These are phyloP conservation scores for Helenozyma rhizophorensis DNA, from an alignment of 805 yeast genomes.

Conservation along the genomic window DNA sequence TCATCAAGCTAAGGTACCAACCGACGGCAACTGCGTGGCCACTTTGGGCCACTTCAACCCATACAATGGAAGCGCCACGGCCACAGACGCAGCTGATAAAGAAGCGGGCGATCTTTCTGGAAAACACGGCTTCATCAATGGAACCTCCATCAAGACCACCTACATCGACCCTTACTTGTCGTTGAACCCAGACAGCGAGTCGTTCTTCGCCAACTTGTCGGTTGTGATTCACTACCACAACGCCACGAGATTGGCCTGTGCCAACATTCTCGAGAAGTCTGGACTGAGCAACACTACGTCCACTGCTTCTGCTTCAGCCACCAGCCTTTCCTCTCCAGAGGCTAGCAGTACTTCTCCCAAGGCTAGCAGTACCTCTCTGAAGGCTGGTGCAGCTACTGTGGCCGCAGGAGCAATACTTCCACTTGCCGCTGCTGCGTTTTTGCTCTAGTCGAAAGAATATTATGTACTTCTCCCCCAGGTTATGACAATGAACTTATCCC, in stretches of 20 bases:
- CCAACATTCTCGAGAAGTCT: conserved; percentile 26
- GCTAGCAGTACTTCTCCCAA: neutral
- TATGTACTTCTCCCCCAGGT: no score
- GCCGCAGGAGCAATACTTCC: conserved; percentile 7
- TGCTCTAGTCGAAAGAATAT: conserved; percentile 5
- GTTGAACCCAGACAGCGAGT: conserved; percentile 23
- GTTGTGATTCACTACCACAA: conserved; percentile 33
- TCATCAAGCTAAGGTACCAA: conserved; percentile 34
- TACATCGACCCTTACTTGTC: conserved; percentile 30
- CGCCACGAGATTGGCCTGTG: conserved; percentile 34
- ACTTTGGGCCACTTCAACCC: conserved; percentile 37
- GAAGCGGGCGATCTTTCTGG: conserved; percentile 40
- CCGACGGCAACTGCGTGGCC: conserved; percentile 29
- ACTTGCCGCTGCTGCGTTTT: conserved; percentile 11
- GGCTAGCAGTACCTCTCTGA: neutral
- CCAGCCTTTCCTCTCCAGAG: neutral
- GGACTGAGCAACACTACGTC: no score
- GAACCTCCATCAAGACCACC: conserved; percentile 20
- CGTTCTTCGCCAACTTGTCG: conserved; percentile 26
- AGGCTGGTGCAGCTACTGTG: conserved; percentile 3
- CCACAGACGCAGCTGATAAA: conserved; percentile 19
- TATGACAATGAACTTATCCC: no score
- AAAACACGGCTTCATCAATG: conserved; percentile 32
- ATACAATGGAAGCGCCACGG: conserved; percentile 26
- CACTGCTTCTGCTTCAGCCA: neutral